Evolutionary conservation across 2,329 filamentous ascomycete species (phyloP).

Genomic region (Botrytis medusae): DNA sequence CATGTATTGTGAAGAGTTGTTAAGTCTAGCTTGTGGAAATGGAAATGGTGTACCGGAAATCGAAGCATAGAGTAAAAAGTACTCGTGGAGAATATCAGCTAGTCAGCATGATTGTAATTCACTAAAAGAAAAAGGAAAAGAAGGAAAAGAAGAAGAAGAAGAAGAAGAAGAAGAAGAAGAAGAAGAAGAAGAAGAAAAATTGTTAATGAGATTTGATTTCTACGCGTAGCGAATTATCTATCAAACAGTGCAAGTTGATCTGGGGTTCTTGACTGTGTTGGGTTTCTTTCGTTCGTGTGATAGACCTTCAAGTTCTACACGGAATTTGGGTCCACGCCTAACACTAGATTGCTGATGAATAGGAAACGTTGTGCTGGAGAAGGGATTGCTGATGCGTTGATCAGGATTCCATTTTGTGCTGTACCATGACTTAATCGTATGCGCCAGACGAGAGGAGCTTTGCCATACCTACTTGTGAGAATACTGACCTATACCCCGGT

Average conservation of each 20-base stretch:
- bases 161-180: no score
- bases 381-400: no score
- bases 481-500: not conserved
- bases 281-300: not conserved
- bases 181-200: no score
- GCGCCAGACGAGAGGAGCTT: not conserved
- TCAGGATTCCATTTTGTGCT: no score
- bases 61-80: not conserved
- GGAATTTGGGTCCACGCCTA: not conserved
- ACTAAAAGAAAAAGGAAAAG: not conserved
- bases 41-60: no score
- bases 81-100: not conserved
- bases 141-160: no score
- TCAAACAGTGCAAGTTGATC: not conserved
- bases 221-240: fast-evolving
- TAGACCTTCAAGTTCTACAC: not conserved
- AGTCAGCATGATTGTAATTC: not conserved
- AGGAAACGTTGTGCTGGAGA: no score
- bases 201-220: not conserved
- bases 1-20: no score
- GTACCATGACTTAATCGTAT: no score
- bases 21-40: no score
- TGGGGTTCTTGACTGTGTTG: not conserved
- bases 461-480: not conserved
- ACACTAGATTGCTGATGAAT: no score